A percentile compares a stretch with the other conserved stretches of the same genome.
Evolutionary conservation across 768 basidiomycete species (phyloP).

Genomic region (Agrocybe praecox): DNA sequence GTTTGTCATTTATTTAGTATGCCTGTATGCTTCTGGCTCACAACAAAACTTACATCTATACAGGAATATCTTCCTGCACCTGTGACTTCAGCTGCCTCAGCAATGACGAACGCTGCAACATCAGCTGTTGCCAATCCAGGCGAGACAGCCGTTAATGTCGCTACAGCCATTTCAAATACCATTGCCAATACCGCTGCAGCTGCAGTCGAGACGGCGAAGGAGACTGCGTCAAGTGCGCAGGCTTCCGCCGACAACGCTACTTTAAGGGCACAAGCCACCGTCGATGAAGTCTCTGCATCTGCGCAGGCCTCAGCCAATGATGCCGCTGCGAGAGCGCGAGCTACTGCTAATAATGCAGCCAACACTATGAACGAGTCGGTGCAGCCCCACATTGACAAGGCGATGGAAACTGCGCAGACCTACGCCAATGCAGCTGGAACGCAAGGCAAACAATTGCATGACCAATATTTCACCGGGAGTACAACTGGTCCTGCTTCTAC

Average conservation of each 20-base stretch:
- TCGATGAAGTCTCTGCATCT: conserved; percentile 12
- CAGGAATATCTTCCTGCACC: conserved; percentile 29
- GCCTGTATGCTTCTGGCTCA: background rate
- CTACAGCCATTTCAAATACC: background rate
- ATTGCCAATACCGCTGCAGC: background rate
- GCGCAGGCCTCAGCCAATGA: background rate
- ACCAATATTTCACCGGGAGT: background rate
- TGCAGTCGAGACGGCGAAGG: background rate
- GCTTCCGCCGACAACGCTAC: background rate
- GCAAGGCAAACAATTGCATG: conserved; percentile 6
- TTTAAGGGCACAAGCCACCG: background rate
- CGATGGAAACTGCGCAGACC: conserved; percentile 35
- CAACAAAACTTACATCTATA: background rate
- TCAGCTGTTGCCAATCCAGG: background rate
- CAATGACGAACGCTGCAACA: background rate
- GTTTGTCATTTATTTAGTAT: conserved; percentile 10
- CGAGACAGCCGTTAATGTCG: background rate
- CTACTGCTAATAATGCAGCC: background rate
- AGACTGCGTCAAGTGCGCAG: background rate
- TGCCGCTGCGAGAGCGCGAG: background rate
- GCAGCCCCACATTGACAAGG: conserved; percentile 43
- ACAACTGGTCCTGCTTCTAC: background rate
- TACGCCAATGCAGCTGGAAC: conserved; percentile 21
- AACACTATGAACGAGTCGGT: conserved; percentile 31
- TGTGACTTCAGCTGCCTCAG: conserved; percentile 21